Evolutionary conservation across 208 protist species (phyloP).

Genomic region (Acanthamoeba rhysodes): DNA sequence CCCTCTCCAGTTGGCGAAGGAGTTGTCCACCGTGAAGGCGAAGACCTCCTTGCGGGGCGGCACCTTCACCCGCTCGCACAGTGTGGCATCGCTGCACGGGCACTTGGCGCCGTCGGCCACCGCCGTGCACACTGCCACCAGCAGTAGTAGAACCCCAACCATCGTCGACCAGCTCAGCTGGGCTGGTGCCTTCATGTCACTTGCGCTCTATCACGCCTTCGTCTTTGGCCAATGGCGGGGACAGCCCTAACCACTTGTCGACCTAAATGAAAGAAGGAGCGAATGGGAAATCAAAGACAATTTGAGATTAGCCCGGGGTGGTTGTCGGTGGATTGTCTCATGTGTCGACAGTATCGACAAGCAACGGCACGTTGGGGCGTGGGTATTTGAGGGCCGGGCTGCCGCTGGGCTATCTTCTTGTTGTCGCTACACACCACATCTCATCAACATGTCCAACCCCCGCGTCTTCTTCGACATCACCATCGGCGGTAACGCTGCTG

Average conservation of each 20-base stretch:
- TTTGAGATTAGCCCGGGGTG: no score
- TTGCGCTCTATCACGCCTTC: background rate
- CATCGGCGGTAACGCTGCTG: conserved; percentile 92
- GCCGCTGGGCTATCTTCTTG: background rate
- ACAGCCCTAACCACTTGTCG: no score
- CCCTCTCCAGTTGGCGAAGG: background rate
- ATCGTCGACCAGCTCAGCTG: background rate
- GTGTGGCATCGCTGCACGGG: conserved; percentile 42
- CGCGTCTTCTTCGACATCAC: conserved; percentile 95
- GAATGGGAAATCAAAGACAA: no score
- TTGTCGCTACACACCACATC: conserved; percentile 29
- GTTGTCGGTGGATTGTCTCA: no score
- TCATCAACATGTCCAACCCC: conserved; percentile 66
- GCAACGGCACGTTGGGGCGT: background rate
- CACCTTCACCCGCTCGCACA: conserved; percentile 41
- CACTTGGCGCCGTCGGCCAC: background rate
- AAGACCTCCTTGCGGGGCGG: conserved; percentile 68
- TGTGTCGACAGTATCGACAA: background rate
- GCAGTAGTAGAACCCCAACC: background rate
- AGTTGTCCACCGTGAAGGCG: conserved; percentile 23
- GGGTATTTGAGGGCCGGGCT: background rate
- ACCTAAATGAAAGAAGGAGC: no score
- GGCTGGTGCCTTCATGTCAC: background rate
- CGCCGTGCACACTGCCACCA: background rate
- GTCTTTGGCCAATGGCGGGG: no score